These are phyloP conservation scores for Daldinia caldariorum DNA, from an alignment of 495 filamentous ascomycete species.

Conservation along the genomic window DNA sequence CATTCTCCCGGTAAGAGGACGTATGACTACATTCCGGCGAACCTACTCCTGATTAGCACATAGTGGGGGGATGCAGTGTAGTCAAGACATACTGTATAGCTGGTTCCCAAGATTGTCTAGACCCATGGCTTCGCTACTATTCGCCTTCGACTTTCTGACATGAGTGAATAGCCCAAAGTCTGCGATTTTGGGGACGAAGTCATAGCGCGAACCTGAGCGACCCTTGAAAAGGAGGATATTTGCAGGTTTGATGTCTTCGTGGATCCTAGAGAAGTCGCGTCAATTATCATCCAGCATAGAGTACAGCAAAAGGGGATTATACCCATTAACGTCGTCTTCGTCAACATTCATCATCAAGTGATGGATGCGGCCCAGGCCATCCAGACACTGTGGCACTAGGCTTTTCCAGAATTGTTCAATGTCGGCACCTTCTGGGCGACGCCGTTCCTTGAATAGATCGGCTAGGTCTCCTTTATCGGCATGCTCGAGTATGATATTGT, in stretches of 20 bases:
- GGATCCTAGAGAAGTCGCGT: slow-evolving; percentile 31
- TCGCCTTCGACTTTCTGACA: slow-evolving; percentile 34
- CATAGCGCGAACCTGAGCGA: slow-evolving; percentile 35
- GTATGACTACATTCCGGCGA: slow-evolving; percentile 33
- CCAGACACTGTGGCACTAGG: slow-evolving; percentile 49
- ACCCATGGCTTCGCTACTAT: slow-evolving; percentile 35
- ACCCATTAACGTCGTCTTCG: slow-evolving; percentile 11
- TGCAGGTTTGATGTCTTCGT: slow-evolving; percentile 55
- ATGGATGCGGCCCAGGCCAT: slow-evolving; percentile 54
- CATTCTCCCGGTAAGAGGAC: slow-evolving; percentile 50
- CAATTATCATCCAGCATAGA: not conserved
- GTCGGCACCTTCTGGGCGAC: slow-evolving; percentile 45
- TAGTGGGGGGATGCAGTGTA: not conserved
- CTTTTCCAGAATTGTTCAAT: slow-evolving; percentile 56
- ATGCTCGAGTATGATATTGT: slow-evolving; percentile 59
- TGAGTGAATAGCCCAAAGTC: slow-evolving; percentile 50
- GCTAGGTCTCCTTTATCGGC: slow-evolving; percentile 56
- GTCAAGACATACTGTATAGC: slow-evolving; percentile 48
- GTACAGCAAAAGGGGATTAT: not conserved
- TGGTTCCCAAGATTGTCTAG: slow-evolving; percentile 45
- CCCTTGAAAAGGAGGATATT: slow-evolving; percentile 53
- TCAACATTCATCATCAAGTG: slow-evolving; percentile 29
- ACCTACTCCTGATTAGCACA: not conserved
- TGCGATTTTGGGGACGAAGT: slow-evolving; percentile 54
- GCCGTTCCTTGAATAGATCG: slow-evolving; percentile 48